phyloP scores from a whole-genome alignment of 2,329 filamentous ascomycete species.

The Fusarium austroafricanum region DNA sequence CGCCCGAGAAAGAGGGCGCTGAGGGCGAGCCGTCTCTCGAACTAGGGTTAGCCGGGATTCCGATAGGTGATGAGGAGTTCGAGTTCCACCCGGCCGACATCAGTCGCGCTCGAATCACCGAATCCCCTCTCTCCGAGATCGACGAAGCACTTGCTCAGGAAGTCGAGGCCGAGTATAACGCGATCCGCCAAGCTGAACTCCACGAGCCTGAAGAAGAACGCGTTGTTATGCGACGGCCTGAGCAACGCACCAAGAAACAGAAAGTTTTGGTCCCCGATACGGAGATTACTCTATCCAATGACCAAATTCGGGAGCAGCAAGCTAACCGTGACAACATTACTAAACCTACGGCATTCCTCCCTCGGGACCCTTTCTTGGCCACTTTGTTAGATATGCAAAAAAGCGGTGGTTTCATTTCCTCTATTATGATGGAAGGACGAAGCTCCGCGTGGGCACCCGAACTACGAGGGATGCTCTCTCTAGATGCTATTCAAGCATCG shows the following conservation, averaged over 20 bases:
- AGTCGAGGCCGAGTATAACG: conserved; percentile 72
- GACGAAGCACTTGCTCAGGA: conserved; percentile 71
- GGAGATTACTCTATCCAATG: conserved; percentile 80
- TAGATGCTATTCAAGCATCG: conserved; percentile 68
- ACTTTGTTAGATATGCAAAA: conserved; percentile 92
- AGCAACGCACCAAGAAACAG: conserved; percentile 65
- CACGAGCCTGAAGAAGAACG: neutral
- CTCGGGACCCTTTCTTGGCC: conserved; percentile 85
- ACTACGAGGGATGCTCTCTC: conserved; percentile 86
- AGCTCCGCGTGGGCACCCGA: conserved; percentile 88
- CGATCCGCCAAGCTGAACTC: conserved; percentile 49
- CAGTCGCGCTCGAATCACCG: conserved; percentile 71
- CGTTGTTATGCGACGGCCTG: neutral
- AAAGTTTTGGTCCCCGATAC: conserved; percentile 83
- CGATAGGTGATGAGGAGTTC: conserved; percentile 70
- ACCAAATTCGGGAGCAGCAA: conserved; percentile 86
- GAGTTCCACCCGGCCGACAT: conserved; percentile 69
- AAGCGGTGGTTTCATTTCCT: conserved; percentile 87
- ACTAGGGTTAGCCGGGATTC: conserved; percentile 57
- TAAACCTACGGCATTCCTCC: conserved; percentile 82
- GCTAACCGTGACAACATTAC: conserved; percentile 86
- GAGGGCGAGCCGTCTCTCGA: neutral
- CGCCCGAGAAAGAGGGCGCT: neutral
- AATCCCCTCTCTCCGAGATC: conserved; percentile 76
- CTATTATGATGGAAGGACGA: conserved; percentile 83